Percentiles rank a stretch among this genome's conserved stretches.
These are phyloP conservation scores for Collybia mongolica DNA, from an alignment of 768 basidiomycete species.

Conservation along the genomic window DNA sequence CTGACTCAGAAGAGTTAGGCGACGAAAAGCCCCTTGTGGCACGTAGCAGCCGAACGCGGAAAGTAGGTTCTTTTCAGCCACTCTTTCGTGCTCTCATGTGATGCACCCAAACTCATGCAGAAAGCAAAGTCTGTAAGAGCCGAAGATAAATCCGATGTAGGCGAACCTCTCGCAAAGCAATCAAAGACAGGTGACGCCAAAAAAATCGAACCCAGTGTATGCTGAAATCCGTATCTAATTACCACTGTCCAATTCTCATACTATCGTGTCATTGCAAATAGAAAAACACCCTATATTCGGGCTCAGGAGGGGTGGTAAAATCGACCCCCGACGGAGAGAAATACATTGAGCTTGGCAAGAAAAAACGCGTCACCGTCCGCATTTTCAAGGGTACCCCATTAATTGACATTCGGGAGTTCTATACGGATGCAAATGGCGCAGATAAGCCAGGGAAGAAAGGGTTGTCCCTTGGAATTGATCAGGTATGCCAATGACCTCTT, in stretches of 20 bases:
- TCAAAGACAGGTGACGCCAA: constrained; percentile 22
- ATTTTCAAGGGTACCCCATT: constrained; percentile 49
- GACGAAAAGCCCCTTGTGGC: background rate
- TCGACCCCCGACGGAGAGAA: constrained; percentile 40
- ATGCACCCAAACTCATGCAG: constrained; percentile 10
- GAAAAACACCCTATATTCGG: constrained; percentile 11
- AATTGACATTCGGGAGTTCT: constrained; percentile 79
- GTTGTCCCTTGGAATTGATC: constrained; percentile 63
- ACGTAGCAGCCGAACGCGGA: constrained; percentile 7
- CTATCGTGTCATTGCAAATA: background rate
- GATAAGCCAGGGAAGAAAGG: constrained; percentile 83
- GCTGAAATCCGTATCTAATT: background rate
- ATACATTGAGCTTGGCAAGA: constrained; percentile 73
- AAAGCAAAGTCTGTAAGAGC: constrained; percentile 6
- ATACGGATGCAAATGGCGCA: constrained; percentile 41
- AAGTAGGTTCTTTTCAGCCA: background rate
- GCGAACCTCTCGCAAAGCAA: constrained; percentile 29
- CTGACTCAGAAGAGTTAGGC: constrained; percentile 5
- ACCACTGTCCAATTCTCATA: background rate
- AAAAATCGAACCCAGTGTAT: background rate
- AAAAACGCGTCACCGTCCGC: constrained; percentile 60
- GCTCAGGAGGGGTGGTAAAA: constrained; percentile 18
- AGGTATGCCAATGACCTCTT: constrained; percentile 38
- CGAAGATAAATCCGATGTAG: constrained; percentile 16
- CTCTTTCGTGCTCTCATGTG: constrained; percentile 1